Evolutionary conservation across 2,329 filamentous ascomycete genomes (phyloP).

Genomic region (Cladophialophora immunda): DNA sequence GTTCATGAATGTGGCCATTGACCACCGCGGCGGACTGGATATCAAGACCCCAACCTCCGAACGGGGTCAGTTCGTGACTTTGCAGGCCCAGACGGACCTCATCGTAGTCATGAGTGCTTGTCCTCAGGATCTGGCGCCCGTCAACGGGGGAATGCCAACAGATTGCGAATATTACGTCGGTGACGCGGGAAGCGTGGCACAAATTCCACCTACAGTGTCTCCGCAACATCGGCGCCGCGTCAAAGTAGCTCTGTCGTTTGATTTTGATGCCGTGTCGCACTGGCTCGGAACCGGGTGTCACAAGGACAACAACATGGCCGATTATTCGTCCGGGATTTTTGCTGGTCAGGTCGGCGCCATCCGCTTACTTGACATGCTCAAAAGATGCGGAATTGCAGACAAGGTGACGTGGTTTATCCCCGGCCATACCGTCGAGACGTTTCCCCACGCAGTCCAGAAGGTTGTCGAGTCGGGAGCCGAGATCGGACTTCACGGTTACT

Average conservation of each 20-base stretch:
- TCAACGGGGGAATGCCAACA: constrained; percentile 48
- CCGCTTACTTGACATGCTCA: constrained; percentile 59
- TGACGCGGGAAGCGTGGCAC: neutral
- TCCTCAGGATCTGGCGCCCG: constrained; percentile 51
- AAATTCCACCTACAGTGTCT: neutral
- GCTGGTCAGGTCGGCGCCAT: constrained; percentile 60
- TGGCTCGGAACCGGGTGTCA: constrained; percentile 62
- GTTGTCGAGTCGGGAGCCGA: constrained; percentile 34
- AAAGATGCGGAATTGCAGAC: constrained; percentile 53
- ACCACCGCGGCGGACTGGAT: constrained; percentile 34
- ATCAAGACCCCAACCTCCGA: constrained; percentile 46
- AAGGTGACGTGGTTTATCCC: constrained; percentile 60
- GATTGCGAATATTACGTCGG: constrained; percentile 39
- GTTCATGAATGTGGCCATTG: constrained; percentile 54
- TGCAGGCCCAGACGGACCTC: constrained; percentile 48
- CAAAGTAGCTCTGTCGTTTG: constrained; percentile 48
- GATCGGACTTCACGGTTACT: constrained; percentile 71
- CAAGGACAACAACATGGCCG: constrained; percentile 59
- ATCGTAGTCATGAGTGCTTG: constrained; percentile 55
- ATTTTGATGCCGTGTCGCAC: constrained; percentile 64
- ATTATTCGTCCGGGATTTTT: constrained; percentile 62
- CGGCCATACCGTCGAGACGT: constrained; percentile 60
- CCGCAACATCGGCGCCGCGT: constrained; percentile 35
- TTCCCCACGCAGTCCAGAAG: constrained; percentile 45
- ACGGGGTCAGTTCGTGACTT: constrained; percentile 47